Base-by-base conservation (phyloP, 176 grass and related monocot genomes). In the Puccinellia tenuiflora region DNA sequence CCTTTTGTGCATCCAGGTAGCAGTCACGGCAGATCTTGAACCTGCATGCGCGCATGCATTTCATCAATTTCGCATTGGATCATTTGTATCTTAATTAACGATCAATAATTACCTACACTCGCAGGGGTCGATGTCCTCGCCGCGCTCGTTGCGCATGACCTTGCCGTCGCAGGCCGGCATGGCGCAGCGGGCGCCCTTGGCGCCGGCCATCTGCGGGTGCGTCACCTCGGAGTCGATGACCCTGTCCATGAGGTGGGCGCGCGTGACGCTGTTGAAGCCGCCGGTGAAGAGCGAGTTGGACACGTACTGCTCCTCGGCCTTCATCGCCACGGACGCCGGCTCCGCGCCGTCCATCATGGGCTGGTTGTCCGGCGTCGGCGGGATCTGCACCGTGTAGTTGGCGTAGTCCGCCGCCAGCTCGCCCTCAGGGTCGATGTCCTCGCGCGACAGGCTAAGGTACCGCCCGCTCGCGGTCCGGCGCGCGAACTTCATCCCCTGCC, bases 1-100 rank as follows among this genome's bases (percentile, higher is more conserved):
- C 79, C 80, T 98, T 98, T 51, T 91, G 89, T 2, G 96, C 96
- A 83, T 98, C 96, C n/a, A 95, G 54, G 81, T 91, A 98, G 79
- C 96, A 98, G 25, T 98, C 93, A 22, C 89, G 84, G 82, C 96
- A 98, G 87, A 98, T 98, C 85, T 98, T 98, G 82, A 98, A 95
- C 39, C 88, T 78, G 79, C 6, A 46, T 4, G 14, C 14, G 14
- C 4, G 11, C 45, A 47, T 47, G 45, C 45, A 47, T 47, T 47
- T 15, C 45, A 47, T 47, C 13, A 47, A 47, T 47, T 46, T 46
- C 9, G 50, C 50, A 7, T 52, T 21, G 50, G 48, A 52, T 52
- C 16, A 18, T 51, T 18, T 52, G 9, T 42, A 9, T 11, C 1
- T 42, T 11, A 12, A 43, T 3, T 43, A 13, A 43, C 42, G 42